phyloP scores from a whole-genome alignment of 78 protist species.

The Chrysochromulina parva region DNA sequence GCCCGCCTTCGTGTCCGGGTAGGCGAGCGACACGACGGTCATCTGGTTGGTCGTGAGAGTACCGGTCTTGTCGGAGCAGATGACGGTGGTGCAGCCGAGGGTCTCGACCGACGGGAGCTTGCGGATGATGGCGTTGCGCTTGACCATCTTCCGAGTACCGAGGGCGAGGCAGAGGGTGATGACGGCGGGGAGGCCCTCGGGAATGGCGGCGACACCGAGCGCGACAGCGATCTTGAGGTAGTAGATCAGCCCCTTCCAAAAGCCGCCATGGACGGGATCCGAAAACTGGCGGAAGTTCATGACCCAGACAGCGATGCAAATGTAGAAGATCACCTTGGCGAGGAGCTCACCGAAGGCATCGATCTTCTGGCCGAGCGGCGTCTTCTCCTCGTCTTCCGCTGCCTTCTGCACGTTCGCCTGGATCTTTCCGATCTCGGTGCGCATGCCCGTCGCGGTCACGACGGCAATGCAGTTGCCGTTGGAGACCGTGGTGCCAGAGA shows the following conservation, averaged over 20 bases:
- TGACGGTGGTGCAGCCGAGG: slow-evolving; percentile 89
- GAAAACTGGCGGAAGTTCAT: slow-evolving; percentile 52
- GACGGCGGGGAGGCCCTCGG: slow-evolving; percentile 95
- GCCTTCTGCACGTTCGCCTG: background rate
- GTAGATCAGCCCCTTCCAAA: slow-evolving; percentile 42
- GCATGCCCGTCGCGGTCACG: slow-evolving; percentile 63
- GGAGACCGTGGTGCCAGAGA: slow-evolving; percentile 60
- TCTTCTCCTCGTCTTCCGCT: slow-evolving; percentile 50
- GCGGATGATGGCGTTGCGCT: slow-evolving; percentile 81
- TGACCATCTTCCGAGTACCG: slow-evolving; percentile 79
- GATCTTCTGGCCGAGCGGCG: slow-evolving; percentile 80
- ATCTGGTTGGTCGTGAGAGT: slow-evolving; percentile 93
- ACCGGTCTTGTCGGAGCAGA: slow-evolving; percentile 97
- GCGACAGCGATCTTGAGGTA: slow-evolving; percentile 82
- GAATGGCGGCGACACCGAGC: slow-evolving; percentile 90
- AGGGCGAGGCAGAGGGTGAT: slow-evolving; percentile 87
- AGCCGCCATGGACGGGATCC: slow-evolving; percentile 54
- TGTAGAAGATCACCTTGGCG: slow-evolving; percentile 51
- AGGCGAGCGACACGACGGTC: slow-evolving; percentile 54
- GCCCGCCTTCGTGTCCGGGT: background rate
- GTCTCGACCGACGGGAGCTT: slow-evolving; percentile 91
- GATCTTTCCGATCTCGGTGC: slow-evolving; percentile 75
- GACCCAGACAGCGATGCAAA: slow-evolving; percentile 40
- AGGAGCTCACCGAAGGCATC: slow-evolving; percentile 79
- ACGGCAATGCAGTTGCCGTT: slow-evolving; percentile 63